Evolutionary conservation across 2,329 filamentous ascomycete species (phyloP).

Genomic region (Hypocreales sp.): DNA sequence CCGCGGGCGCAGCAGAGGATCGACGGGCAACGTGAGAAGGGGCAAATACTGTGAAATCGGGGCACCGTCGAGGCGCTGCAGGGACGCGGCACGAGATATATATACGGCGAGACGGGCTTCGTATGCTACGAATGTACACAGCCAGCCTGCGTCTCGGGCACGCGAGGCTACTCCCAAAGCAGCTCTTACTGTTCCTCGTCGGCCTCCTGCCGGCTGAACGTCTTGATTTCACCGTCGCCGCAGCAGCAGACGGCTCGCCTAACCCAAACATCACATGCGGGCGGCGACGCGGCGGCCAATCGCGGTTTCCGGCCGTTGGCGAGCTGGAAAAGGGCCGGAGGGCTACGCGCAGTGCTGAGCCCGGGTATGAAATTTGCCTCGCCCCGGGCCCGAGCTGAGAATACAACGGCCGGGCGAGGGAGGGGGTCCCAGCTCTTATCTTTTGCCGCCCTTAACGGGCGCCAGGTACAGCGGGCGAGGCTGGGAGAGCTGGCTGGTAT

Average conservation of each 20-base stretch:
- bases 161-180: background rate
- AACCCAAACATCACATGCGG: too few species aligned
- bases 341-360: too few species aligned
- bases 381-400: background rate
- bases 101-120: background rate
- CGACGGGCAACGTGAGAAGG: background rate
- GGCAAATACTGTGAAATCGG: background rate
- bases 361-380: too few species aligned
- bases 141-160: background rate
- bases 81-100: background rate
- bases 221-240: too few species aligned
- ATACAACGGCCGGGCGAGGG: background rate
- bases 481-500: background rate
- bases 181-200: background rate
- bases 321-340: too few species aligned
- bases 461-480: slow-evolving; percentile 1
- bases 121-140: background rate
- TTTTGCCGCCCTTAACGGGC: too few species aligned
- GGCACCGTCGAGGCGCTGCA: background rate
- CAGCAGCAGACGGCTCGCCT: too few species aligned
- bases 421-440: too few species aligned
- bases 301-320: too few species aligned
- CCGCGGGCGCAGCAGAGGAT: background rate
- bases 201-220: too few species aligned
- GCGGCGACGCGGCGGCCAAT: too few species aligned